Evolutionary conservation across 441 rosid species (phyloP).

Genomic region (Pelargonium fulgidum): DNA sequence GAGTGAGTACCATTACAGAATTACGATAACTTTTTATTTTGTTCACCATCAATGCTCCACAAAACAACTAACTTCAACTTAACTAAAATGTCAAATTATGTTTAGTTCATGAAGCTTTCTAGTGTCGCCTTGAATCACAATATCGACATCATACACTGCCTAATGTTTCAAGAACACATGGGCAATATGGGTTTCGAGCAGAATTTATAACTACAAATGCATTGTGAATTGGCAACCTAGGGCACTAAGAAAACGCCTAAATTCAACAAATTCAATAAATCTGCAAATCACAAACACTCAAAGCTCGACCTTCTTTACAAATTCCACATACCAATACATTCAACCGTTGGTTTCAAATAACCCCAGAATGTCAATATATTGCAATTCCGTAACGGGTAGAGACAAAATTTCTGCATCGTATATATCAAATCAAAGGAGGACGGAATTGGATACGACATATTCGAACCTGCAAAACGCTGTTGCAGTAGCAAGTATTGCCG

Average conservation of each 20-base stretch:
- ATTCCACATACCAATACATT: too few species aligned
- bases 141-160: too few species aligned
- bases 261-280: neutral
- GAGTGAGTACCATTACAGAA: neutral
- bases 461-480: constrained; percentile 87
- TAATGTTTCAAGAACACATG: neutral
- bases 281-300: neutral
- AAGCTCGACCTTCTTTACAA: neutral
- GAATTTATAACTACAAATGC: neutral
- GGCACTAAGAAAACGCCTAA: neutral
- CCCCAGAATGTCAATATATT: neutral
- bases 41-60: neutral
- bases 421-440: neutral
- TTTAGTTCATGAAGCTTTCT: neutral
- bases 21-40: neutral
- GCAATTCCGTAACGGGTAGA: neutral
- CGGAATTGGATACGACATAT: neutral
- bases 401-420: too few species aligned
- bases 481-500: constrained; percentile 52
- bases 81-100: neutral
- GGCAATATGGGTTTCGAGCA: neutral
- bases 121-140: neutral
- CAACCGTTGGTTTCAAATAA: neutral
- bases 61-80: neutral
- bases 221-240: neutral